Evolutionary conservation across 75 land plant genomes (phyloP), one percentile per base, ranked within the genome.

Genomic region (Sequoiadendron giganteum): DNA sequence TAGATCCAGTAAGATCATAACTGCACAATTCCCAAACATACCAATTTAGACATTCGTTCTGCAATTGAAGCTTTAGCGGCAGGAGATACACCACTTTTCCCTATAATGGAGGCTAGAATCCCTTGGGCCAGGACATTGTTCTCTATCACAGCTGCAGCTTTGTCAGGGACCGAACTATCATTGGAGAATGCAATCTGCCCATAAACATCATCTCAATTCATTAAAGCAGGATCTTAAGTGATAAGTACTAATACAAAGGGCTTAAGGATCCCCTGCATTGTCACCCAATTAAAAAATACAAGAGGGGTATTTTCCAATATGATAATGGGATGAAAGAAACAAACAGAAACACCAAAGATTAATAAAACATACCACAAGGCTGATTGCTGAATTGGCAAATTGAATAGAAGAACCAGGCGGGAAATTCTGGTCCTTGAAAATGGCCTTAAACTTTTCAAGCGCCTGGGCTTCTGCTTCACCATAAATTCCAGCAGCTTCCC

Each of bases 41-140:
- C 86, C 86, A 85, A 28, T 34, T 36, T 85, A 8, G 89, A 89
- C 14, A 94, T 1, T 56, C 95, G 86, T 15, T 70, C 83, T 1
- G 97, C 97, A 56, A 95, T 56, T 19, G 90, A 89, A 42, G 70
- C 30, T 86, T 91, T 95, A n/a, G 95, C 92, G 28, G 30, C 87
- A 5, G 97, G 97, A 21, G 97, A 95, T 49, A 95, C 97, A 11
- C 95, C 95, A 55, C 90, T 43, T 86, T 93, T 89, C 19, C 95
- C 94, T 16, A 95, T 93, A 68, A 95, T 94, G 9, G 97, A 92
- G 86, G 92, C 95, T 36, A 94, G 88, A 2, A 95, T 86, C 10
- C 92, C 90, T 54, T 90, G 87, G 1, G 91, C 47, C 15, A 95
- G 72, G 10, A 79, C 87, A 47, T 87, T 90, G 92, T 91, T 94